phyloP scores from a whole-genome alignment of 495 filamentous ascomycete genomes.

The Penicillium odoratum region DNA sequence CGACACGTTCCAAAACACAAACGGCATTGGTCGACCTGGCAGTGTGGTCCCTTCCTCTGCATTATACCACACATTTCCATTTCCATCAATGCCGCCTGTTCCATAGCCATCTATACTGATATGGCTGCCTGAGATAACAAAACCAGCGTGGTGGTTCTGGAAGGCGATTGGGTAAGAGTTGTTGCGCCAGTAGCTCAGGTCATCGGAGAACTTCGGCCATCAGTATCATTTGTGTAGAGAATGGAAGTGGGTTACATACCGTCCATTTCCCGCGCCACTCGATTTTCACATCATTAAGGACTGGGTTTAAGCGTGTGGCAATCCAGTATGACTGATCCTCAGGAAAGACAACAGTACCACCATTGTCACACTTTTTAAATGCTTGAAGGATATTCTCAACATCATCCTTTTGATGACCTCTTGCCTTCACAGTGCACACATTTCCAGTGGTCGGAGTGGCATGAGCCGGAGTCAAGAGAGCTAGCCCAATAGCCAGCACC shows the following conservation, averaged over 20 bases:
- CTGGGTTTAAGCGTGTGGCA: constrained; percentile 47
- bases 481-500: not conserved
- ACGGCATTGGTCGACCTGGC: constrained; percentile 57
- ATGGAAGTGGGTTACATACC: constrained; percentile 23
- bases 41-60: constrained; percentile 46
- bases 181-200: constrained; percentile 56
- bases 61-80: constrained; percentile 53
- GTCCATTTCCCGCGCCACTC: constrained; percentile 52
- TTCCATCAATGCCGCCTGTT: constrained; percentile 55
- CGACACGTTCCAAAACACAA: constrained; percentile 61
- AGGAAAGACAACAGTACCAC: constrained; percentile 54
- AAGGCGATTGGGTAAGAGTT: constrained; percentile 55
- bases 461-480: not conserved
- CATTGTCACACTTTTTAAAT: constrained; percentile 50
- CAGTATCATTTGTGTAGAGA: not conserved
- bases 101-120: constrained; percentile 53
- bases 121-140: constrained; percentile 50
- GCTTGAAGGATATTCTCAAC: constrained; percentile 51
- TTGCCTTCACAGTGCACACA: constrained; percentile 31
- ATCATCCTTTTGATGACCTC: constrained; percentile 40
- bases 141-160: constrained; percentile 57
- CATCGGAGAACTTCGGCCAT: constrained; percentile 43
- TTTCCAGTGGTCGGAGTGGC: constrained; percentile 8
- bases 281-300: constrained; percentile 44
- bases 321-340: constrained; percentile 53